These are phyloP conservation scores for Cladosporium sp. DNA, from an alignment of 2,329 filamentous ascomycete genomes.

Conservation along the genomic window DNA sequence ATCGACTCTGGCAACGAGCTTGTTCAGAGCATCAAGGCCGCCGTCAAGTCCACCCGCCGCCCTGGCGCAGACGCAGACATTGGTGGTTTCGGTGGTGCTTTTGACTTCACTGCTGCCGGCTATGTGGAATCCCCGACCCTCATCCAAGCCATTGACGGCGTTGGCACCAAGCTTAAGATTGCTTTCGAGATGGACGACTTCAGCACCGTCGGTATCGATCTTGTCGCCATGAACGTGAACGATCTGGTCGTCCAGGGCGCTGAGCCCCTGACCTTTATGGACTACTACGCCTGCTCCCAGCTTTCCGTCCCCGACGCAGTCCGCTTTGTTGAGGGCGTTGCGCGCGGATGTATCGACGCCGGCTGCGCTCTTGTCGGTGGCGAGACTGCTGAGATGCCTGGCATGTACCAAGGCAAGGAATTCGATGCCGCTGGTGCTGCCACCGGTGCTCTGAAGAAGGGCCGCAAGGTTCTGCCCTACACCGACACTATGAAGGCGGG, in stretches of 20 bases:
- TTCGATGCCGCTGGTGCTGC: slow-evolving; percentile 93
- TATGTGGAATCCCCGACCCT: slow-evolving; percentile 73
- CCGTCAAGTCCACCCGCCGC: slow-evolving; percentile 78
- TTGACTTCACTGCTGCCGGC: slow-evolving; percentile 71
- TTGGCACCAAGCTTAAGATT: slow-evolving; percentile 95
- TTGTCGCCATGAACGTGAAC: slow-evolving; percentile 99
- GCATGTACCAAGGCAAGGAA: slow-evolving; percentile 81
- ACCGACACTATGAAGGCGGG: slow-evolving; percentile 72
- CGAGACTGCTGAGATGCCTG: slow-evolving; percentile 98
- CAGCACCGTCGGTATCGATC: slow-evolving; percentile 90
- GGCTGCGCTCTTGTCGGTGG: slow-evolving; percentile 92
- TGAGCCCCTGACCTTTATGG: slow-evolving; percentile 91
- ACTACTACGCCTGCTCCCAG: slow-evolving; percentile 94
- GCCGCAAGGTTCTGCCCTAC: slow-evolving; percentile 66
- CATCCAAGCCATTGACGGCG: slow-evolving; percentile 93
- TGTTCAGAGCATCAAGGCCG: slow-evolving; percentile 85
- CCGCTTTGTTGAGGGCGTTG: slow-evolving; percentile 87
- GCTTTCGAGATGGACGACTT: slow-evolving; percentile 87
- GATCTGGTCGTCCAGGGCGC: slow-evolving; percentile 95
- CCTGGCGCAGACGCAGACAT: slow-evolving; percentile 90
- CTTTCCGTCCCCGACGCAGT: slow-evolving; percentile 74
- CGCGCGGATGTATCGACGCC: slow-evolving; percentile 77
- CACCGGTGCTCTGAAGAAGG: slow-evolving; percentile 72
- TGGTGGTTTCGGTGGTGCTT: slow-evolving; percentile 88
- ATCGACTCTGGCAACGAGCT: slow-evolving; percentile 93